Evolutionary conservation across 75 land plant genomes (phyloP), one percentile per base, ranked within the genome.

Genomic region (Selaginella tamariscina): DNA sequence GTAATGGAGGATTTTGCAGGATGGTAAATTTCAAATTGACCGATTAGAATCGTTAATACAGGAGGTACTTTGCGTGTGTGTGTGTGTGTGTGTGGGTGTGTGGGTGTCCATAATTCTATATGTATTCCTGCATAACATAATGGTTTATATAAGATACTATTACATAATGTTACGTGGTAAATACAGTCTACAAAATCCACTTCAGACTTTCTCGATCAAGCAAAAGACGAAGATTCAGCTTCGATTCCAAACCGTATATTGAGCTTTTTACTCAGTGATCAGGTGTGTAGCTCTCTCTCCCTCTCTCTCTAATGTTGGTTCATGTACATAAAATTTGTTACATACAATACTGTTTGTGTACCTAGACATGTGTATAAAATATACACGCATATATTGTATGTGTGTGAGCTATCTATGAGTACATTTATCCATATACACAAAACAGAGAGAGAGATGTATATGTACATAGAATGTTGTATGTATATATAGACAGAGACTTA

Each of bases 21-120:
- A 87, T 59, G 99, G 99, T 29, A 66, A 74, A 2, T 95, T 95
- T 81, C 82, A 84, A 72, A 84, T 95, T 73, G 99, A 95, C 68
- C 88, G 99, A 20, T 73, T 95, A 22, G 97, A 95, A 69, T 90
- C 97, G 33, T 65, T 95, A 9, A 32, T 95, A 22, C 67, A 77
- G 63, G 96, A 95, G 99, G 99, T 91, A 15, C 49, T 5, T 39
- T 39, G 15, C n/a, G n/a, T n/a, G n/a, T n/a, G n/a, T n/a, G n/a
- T n/a, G n/a, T n/a, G n/a, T n/a, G n/a, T n/a, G n/a, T n/a, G n/a
- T n/a, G n/a, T n/a, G n/a, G n/a, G n/a, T n/a, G n/a, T n/a, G n/a
- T n/a, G 29, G 60, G 70, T 68, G 57, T 66, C 28, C 55, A 20
- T 5, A 0, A 32, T 27, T 71, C 11, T 15, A 1, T 15, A 27